Conservation (phyloP, 192 early-diverging fungal species). For the Podila epicladia region DNA sequence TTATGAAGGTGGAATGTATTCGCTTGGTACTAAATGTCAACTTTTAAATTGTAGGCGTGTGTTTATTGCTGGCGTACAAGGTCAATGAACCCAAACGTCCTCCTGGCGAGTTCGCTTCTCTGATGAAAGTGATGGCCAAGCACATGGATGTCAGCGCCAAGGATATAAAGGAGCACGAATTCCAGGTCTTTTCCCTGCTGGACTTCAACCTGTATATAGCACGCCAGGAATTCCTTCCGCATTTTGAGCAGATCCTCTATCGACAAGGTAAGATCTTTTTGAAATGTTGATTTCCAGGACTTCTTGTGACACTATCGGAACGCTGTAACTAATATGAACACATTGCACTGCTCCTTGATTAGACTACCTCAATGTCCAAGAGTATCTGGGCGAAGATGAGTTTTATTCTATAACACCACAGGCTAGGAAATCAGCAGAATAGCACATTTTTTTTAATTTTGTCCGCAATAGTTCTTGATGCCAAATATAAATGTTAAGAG, state of each 20-base stretch:
- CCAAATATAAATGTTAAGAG: not conserved
- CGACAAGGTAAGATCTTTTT: constrained; percentile 56
- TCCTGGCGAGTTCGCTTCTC: constrained; percentile 64
- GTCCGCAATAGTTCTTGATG: not conserved
- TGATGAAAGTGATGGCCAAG: constrained; percentile 72
- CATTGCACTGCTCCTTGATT: not conserved
- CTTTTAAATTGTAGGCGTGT: constrained; percentile 74
- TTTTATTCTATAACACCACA: constrained; percentile 35
- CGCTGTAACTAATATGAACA: too few species aligned
- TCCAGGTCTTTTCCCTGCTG: constrained; percentile 88
- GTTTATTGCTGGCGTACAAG: constrained; percentile 85
- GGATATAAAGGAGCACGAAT: constrained; percentile 89
- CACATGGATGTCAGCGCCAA: constrained; percentile 79
- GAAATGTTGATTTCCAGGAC: not conserved
- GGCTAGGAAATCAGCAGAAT: constrained; percentile 19
- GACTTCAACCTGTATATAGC: constrained; percentile 94
- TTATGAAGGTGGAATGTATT: not conserved
- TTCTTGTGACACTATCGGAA: not conserved
- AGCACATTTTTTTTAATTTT: not conserved
- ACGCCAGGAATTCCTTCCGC: constrained; percentile 89
- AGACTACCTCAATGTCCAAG: constrained; percentile 52
- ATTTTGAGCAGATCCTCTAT: constrained; percentile 86
- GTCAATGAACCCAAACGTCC: constrained; percentile 87
- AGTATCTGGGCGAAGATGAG: constrained; percentile 52
- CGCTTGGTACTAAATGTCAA: constrained; percentile 44